These are phyloP conservation scores for Geosmithia flava DNA, from an alignment of 2,329 filamentous ascomycete species.

Conservation along the genomic window DNA sequence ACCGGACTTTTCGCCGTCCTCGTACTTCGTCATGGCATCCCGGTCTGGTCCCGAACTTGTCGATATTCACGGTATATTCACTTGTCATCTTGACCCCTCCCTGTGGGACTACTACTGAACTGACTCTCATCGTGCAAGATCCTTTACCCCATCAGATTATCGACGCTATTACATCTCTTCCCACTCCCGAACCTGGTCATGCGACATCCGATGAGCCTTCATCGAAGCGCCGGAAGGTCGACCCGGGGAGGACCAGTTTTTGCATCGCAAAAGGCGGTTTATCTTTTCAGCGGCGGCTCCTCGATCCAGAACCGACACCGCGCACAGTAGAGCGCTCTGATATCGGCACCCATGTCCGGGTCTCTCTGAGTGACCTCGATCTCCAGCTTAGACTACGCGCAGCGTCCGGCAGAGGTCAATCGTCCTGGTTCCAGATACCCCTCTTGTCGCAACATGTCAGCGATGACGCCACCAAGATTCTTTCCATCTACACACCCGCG, in stretches of 20 bases:
- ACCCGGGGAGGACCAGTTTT: not conserved
- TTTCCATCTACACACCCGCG: conserved; percentile 7
- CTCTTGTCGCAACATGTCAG: conserved; percentile 8
- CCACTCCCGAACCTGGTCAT: not conserved
- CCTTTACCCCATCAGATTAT: not conserved
- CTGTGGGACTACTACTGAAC: not conserved
- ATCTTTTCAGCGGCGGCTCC: conserved; percentile 13
- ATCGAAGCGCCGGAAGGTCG: not conserved
- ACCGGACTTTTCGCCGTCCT: too few species aligned
- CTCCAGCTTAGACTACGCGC: not conserved
- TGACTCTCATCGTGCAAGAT: not conserved
- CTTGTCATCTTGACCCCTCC: not conserved
- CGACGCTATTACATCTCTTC: not conserved
- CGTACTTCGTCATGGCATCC: too few species aligned
- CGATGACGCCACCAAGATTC: conserved; percentile 7
- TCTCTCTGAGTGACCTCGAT: not conserved
- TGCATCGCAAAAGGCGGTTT: conserved; percentile 4
- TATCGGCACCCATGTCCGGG: conserved; percentile 9
- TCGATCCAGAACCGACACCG: conserved; percentile 3
- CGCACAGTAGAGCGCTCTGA: conserved; percentile 5
- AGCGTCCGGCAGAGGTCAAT: not conserved
- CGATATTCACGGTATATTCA: not conserved
- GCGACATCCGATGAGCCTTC: not conserved
- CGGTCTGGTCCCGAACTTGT: not conserved
- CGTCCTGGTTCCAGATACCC: not conserved